Percentiles rank a stretch among this genome's conserved stretches.
Evolutionary conservation across 768 basidiomycete species (phyloP).

Genomic region (Calocera viscosa): DNA sequence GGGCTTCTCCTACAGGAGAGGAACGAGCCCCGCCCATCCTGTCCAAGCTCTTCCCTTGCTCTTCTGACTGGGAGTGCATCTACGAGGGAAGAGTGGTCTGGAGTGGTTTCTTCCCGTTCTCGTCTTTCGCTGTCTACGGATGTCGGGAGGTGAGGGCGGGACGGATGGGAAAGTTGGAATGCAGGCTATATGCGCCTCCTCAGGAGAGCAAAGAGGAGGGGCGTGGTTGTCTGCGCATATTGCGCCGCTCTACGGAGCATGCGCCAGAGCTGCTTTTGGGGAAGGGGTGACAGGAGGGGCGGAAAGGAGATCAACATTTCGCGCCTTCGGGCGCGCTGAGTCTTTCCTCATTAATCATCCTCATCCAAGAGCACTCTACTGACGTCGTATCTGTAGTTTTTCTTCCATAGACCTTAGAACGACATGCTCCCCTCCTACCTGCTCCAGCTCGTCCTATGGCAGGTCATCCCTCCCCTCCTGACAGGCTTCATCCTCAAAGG

Average conservation of each 20-base stretch:
- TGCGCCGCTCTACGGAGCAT: background rate
- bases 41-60: background rate
- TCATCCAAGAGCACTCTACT: background rate
- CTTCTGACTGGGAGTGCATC: background rate
- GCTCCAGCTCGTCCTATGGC: slow-evolving; percentile 1
- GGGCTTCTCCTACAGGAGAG: background rate
- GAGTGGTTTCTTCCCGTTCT: slow-evolving; percentile 4
- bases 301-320: background rate
- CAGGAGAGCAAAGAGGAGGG: background rate
- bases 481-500: background rate
- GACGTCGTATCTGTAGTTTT: background rate
- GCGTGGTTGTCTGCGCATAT: slow-evolving; percentile 7
- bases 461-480: background rate
- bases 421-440: background rate
- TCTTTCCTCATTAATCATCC: background rate
- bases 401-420: background rate
- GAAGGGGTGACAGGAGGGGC: background rate
- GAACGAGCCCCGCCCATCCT: slow-evolving; percentile 2
- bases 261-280: background rate
- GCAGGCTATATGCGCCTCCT: slow-evolving; percentile 3
- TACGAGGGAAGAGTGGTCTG: slow-evolving; percentile 1
- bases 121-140: background rate
- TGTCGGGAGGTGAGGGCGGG: background rate
- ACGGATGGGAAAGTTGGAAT: background rate
- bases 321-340: background rate